phyloP scores from a whole-genome alignment of 1,284 basidiomycete genomes.

The Athelia psychrophila region DNA sequence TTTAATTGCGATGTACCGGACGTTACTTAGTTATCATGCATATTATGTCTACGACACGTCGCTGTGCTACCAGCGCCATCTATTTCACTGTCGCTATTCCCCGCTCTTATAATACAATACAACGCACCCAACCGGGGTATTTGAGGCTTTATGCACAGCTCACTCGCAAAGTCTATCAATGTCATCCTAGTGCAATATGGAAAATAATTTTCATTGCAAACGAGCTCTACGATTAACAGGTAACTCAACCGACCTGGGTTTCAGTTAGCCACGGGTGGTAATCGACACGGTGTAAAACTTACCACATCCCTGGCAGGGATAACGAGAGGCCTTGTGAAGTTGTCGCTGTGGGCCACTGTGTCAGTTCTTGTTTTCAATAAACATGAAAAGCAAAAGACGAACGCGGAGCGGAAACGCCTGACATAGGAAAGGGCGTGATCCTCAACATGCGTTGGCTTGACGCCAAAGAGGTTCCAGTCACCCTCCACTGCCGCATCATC shows the following conservation, averaged over 20 bases:
- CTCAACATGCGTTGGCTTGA: conserved; percentile 85
- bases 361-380: conserved; percentile 11
- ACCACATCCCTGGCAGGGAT: conserved; percentile 33
- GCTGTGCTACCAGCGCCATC: background rate
- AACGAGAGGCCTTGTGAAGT: conserved; percentile 50
- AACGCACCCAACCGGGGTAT: conserved; percentile 5
- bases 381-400: conserved; percentile 29
- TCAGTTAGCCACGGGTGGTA: too few relatives aligned
- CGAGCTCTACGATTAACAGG: too few relatives aligned
- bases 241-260: too few relatives aligned
- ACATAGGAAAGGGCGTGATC: conserved; percentile 90
- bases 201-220: too few relatives aligned
- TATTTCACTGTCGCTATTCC: background rate
- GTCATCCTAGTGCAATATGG: too few relatives aligned
- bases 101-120: conserved; percentile 5
- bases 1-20: conserved; percentile 35
- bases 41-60: background rate
- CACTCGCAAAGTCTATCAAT: too few relatives aligned
- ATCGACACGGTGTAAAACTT: background rate
- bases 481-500: conserved; percentile 71
- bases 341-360: conserved; percentile 37
- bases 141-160: too few relatives aligned
- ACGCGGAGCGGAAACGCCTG: conserved; percentile 86
- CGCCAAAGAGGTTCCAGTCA: conserved; percentile 63
- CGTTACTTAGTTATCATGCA: conserved; percentile 1